Percentiles rank a stretch among this genome's conserved stretches.
Evolutionary conservation across 129 eudicot species (phyloP).

Genomic region (Lactuca saligna): DNA sequence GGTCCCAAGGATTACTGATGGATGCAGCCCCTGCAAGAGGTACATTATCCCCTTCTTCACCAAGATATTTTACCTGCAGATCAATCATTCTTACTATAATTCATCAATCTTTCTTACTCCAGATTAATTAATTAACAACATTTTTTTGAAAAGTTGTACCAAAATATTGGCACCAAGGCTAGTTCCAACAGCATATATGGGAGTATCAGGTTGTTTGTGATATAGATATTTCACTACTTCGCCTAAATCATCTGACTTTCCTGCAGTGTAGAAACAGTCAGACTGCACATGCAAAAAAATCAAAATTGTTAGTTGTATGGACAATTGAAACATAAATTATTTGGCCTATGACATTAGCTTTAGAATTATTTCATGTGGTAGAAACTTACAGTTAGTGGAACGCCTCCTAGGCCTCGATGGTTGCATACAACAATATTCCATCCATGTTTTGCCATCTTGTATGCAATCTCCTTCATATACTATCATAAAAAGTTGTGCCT

Average conservation of each 20-base stretch:
- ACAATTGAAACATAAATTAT: slow-evolving; percentile 3
- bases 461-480: slow-evolving; percentile 76
- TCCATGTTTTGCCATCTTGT: slow-evolving; percentile 68
- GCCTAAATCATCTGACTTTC: slow-evolving; percentile 88
- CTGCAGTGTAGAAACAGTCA: slow-evolving; percentile 88
- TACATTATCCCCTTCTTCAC: slow-evolving; percentile 74
- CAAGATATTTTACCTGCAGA: slow-evolving; percentile 88
- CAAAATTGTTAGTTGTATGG: background rate
- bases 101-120: background rate
- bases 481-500: slow-evolving; percentile 7
- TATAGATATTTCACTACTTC: slow-evolving; percentile 68
- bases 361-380: background rate
- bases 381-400: slow-evolving; percentile 83
- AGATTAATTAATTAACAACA: background rate
- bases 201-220: slow-evolving; percentile 56
- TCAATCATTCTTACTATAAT: background rate
- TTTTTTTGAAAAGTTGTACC: slow-evolving; percentile 42
- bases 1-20: slow-evolving; percentile 95
- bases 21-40: slow-evolving; percentile 89
- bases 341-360: background rate
- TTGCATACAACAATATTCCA: slow-evolving; percentile 94
- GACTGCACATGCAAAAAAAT: slow-evolving; percentile 54
- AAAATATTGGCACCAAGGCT: slow-evolving; percentile 96
- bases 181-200: slow-evolving; percentile 82
- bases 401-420: slow-evolving; percentile 96